These are phyloP conservation scores for Pythium insidiosum DNA, from an alignment of 352 stramenopile species.

Conservation along the genomic window DNA sequence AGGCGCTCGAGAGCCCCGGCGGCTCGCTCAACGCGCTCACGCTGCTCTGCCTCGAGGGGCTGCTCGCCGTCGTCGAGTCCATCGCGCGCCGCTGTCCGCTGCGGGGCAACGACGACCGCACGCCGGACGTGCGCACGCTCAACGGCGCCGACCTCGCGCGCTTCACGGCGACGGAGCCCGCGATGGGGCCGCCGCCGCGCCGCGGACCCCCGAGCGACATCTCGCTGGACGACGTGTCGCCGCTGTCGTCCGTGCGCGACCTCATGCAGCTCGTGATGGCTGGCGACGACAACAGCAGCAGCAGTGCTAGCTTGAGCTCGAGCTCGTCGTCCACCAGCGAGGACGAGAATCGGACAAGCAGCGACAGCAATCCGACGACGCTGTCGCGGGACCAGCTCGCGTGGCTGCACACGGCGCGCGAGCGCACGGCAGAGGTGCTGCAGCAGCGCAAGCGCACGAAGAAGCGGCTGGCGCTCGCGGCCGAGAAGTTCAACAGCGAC, in stretches of 20 bases:
- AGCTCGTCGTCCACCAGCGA: no score
- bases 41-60: constrained; percentile 59
- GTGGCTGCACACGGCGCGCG: constrained; percentile 77
- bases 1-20: constrained; percentile 57
- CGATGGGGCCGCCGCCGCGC: no score
- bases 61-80: constrained; percentile 94
- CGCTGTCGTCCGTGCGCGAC: constrained; percentile 73
- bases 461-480: constrained; percentile 84
- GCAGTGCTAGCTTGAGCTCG: background rate
- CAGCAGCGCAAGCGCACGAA: constrained; percentile 90
- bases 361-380: background rate
- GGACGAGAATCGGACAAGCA: no score
- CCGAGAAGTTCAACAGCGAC: constrained; percentile 93
- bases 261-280: constrained; percentile 82
- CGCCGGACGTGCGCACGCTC: constrained; percentile 16
- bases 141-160: constrained; percentile 61
- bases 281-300: constrained; percentile 47
- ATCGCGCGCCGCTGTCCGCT: constrained; percentile 84
- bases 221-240: constrained; percentile 73
- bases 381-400: constrained; percentile 44
- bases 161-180: no score
- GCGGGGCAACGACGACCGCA: constrained; percentile 10
- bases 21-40: constrained; percentile 61
- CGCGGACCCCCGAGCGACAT: constrained; percentile 29
- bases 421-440: constrained; percentile 82